Evolutionary conservation across 768 basidiomycete genomes (phyloP), one percentile per base, ranked within the genome.

Genomic region (Steccherinum ochraceum): DNA sequence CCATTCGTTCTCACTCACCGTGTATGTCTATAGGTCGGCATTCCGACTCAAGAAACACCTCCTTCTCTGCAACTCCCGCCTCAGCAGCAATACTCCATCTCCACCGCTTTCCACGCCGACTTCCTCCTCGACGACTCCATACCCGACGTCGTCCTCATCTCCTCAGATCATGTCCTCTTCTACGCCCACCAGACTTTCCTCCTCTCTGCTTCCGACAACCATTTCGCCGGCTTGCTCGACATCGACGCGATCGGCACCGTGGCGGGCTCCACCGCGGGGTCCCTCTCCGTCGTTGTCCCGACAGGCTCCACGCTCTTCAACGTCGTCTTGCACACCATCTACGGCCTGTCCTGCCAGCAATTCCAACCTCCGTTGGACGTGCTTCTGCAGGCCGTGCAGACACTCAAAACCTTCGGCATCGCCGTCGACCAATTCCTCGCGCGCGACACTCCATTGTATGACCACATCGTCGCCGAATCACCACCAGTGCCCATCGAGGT

Each of bases 401-500:
- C 61, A 18, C 52, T 68, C 40, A 25, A 13, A n/a, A 56, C 41
- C n/a, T 69, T 68, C 57, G 68, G 67, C 21, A 19, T 61, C 18
- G 44, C 59, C 23, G 45, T 61, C 19, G 48, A 53, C 12, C 50
- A 46, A 1, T 58, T 64, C 50, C 59, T 73, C 49, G 39, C 57
- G 1, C 66, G 64, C 10, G 44, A 46, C 12, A 60, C 58, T 3
- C 69, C 66, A 11, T 57, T 71, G 4, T 67, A 67, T 58, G 43
- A 51, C 12, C 59, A 70, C 23, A 54, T 74, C 43, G 62, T 71
- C 27, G 61, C 66, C 2, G 60, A 61, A 41, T 67, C 71, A 11
- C 71, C 67, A 5, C 51, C 65, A 16, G 54, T 46, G 18, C 72
- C 75, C 4, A 58, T 76, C 18, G 67, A 73, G 3, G 55, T 74